Base-by-base conservation (phyloP, 106 monocot genomes). In the Ottelia alismoides region DNA sequence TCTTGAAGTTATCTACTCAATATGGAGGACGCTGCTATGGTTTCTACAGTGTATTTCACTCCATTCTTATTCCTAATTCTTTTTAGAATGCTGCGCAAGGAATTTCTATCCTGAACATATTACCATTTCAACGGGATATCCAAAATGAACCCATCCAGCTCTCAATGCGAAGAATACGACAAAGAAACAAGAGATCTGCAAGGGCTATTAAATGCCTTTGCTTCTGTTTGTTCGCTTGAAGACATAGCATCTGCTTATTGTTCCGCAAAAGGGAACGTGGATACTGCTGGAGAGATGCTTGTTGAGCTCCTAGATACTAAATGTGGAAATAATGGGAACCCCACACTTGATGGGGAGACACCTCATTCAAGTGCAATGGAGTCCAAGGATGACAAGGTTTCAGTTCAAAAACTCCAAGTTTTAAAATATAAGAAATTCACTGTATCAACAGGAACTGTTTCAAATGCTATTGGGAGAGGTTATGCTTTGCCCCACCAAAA, bases 191-290 rank as follows among this genome's bases (percentile, higher is more conserved):
- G 44, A 50, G 71, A 57, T 18, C 56, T 90, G 48, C 16, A 47
- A 25, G 22, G 48, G 55, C 72, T 93, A 63, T 28, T 78, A 27
- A 80, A 83, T 40, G 80, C 65, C n/a, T 93, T 88, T 60, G 45
- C 58, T 47, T 66, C 77, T 26, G 18, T 46, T 55, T 84, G 45
- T 49, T 73, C 93, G 22, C 72, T 88, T 28, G 70, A 87, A 57
- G 87, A 88, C 18, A 84, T 93, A 67, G 87, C 93, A 24, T 67
- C 74, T 27, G 93, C 93, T 35, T 93, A 80, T 65, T 64, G 66
- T 52, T 65, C 25, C 25, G 69, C 83, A 16, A 65, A 72, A 12
- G 48, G 67, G 51, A 77, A 93, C 76, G 50, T 78, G 17, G 62
- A 50, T 32, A 54, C 23, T 11, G 78, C 93, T 31, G 76, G 93